These are phyloP conservation scores for Hamamelis virginiana DNA, from an alignment of 164 flowering plant species.

Conservation along the genomic window DNA sequence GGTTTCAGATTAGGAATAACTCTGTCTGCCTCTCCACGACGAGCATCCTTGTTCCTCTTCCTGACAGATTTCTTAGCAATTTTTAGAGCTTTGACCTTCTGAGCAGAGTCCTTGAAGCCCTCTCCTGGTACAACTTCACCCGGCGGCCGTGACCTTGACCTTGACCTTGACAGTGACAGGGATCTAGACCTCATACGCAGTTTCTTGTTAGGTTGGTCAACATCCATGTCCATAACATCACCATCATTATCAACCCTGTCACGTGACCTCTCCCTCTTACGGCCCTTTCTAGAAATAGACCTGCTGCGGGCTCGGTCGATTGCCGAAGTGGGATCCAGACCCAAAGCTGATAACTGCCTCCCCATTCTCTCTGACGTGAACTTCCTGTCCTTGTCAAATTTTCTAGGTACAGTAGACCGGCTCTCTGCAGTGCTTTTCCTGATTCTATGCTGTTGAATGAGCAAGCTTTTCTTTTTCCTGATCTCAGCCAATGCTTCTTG, in stretches of 20 bases:
- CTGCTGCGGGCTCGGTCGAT: conserved; percentile 64
- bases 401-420: conserved; percentile 73
- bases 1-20: conserved; percentile 78
- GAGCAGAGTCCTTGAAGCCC: conserved; percentile 70
- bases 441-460: conserved; percentile 74
- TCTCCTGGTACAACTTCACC: conserved; percentile 75
- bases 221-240: conserved; percentile 58
- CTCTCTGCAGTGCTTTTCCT: conserved; percentile 90
- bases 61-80: conserved; percentile 48
- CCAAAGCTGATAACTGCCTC: conserved; percentile 69
- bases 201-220: conserved; percentile 51
- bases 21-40: conserved; percentile 89
- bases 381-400: conserved; percentile 69
- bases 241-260: conserved; percentile 34
- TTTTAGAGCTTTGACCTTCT: conserved; percentile 57
- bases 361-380: conserved; percentile 85
- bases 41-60: conserved; percentile 81
- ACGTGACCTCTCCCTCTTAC: conserved; percentile 76
- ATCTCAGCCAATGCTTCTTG: conserved; percentile 63
- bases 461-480: conserved; percentile 74
- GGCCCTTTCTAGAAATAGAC: conserved; percentile 71
- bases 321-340: conserved; percentile 70
- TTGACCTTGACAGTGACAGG: conserved; percentile 25
- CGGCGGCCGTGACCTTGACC: conserved; percentile 65
- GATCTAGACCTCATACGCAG: conserved; percentile 48